Evolutionary conservation across 1,284 basidiomycete genomes (phyloP), one percentile per base, ranked within the genome.

Genomic region (Phlebopus sp.): DNA sequence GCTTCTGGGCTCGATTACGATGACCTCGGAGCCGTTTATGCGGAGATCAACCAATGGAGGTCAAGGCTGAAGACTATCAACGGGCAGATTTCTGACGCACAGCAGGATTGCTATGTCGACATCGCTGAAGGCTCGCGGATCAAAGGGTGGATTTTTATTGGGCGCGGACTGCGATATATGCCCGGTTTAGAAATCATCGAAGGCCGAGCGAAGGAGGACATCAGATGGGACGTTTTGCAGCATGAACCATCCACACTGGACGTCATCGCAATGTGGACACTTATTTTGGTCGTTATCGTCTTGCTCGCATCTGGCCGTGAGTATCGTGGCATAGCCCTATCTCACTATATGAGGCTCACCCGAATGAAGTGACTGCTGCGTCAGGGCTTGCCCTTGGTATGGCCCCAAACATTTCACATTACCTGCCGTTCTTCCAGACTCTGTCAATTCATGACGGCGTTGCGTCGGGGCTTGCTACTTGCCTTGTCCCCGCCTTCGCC

Each of bases 61-160:
- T 78, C 81, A 31, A 74, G 71, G 51, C 69, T 92, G 31, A 89
- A 89, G 68, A 69, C 72, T 17, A 82, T 90, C 61, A 91, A 91
- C 59, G 67, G 68, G 2, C 81, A 84, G 55, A 87, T 90, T 49
- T 71, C 72, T 8, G 78, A 82, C 6, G 74, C 76, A 10, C 90
- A 92, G 63, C 71, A 72, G 40, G 73, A 78, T 31, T 71, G 77
- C 43, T 90, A 86, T 57, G 78, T 77, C 42, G 78, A 84, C 52
- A 86, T 90, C 46, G 84, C 85, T 7, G 78, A 80, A 39, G 87
- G 88, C 4, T 71, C 72, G 18, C 68, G 73, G 37, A 77, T 88
- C 53, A 82, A 82, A 54, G 89, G 90, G 0, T 91, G 87, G 86
- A 62, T 92, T 37, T 66, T 92, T 56, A 75, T 90, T 29, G 89